Conservation (phyloP, 179 eudicot species). For the Silene vulgaris region DNA sequence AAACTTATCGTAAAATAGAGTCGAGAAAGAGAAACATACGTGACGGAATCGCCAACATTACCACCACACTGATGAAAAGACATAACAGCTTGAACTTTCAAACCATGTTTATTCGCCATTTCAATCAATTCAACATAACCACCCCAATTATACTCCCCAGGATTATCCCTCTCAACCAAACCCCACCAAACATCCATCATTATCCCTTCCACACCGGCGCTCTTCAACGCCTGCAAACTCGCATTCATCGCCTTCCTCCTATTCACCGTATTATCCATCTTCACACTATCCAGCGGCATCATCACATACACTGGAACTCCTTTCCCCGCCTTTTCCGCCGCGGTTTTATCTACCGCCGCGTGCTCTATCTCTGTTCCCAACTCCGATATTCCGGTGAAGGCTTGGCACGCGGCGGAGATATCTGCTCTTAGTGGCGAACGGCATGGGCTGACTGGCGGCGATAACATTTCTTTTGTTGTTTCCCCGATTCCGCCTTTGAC, state of each 20-base stretch:
- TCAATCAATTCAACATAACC: slow-evolving; percentile 74
- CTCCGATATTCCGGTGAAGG: slow-evolving; percentile 15
- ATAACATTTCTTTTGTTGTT: slow-evolving; percentile 8
- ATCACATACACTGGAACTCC: slow-evolving; percentile 95
- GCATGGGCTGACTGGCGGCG: slow-evolving; percentile 40
- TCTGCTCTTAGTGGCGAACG: slow-evolving; percentile 40
- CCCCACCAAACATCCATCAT: slow-evolving; percentile 99
- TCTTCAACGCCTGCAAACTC: slow-evolving; percentile 82
- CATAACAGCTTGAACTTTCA: slow-evolving; percentile 95
- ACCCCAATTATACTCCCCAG: slow-evolving; percentile 84
- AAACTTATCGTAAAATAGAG: too few relatives aligned
- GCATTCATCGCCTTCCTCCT: slow-evolving; percentile 86
- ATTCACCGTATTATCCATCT: slow-evolving; percentile 59
- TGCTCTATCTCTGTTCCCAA: slow-evolving; percentile 17
- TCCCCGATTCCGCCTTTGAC: neutral
- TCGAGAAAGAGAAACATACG: slow-evolving; percentile 35
- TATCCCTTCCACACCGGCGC: slow-evolving; percentile 89
- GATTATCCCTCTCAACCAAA: slow-evolving; percentile 74
- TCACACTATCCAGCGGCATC: slow-evolving; percentile 99
- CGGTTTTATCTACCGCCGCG: slow-evolving; percentile 3
- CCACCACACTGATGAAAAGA: slow-evolving; percentile 96
- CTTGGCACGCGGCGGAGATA: slow-evolving; percentile 26
- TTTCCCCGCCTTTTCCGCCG: slow-evolving; percentile 21
- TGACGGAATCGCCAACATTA: slow-evolving; percentile 88
- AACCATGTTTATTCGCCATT: slow-evolving; percentile 69